Base-by-base conservation (phyloP, 2,329 filamentous ascomycete genomes). In the Colletotrichum coccodes region DNA sequence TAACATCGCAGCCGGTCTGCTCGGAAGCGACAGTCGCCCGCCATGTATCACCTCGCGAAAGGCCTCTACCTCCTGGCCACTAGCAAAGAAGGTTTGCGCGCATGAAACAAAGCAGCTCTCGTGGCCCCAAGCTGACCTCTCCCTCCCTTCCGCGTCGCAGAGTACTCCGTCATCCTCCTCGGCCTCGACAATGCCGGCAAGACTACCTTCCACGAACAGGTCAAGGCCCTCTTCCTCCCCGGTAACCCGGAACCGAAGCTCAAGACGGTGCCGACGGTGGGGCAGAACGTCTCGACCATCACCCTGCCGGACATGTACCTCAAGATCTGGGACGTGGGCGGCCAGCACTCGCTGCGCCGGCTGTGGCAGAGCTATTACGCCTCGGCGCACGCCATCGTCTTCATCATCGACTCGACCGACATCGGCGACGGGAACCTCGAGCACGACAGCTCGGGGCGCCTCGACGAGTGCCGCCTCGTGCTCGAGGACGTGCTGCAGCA, bases 141-240 rank as follows among this genome's bases (percentile, higher is more conserved):
- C 58, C 71, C 56, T 70, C 46, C 46, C 57, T n/a, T 26, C 34
- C 61, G 9, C 34, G 60, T 59, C 47, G 40, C 76, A 96, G 95
- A 98, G 85, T 98, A 98, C 86, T 98, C 95, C 26, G 94, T 98
- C 76, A 94, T 98, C 77, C 92, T 98, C 73, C 93, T 98, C 75
- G 96, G 96, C 71, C 93, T 98, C 77, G 96, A 98, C 86, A 98
- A 98, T 79, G 96, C 96, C 70, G 96, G 96, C 81, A 98, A 98
- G 86, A 98, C 96, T 46, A 98, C 96, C 30, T 95, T 98, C 78
- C 94, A 98, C 82, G 94, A 97, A 79, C 95, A 98, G 81, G 94
- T 98, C 81, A 98, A 97, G 83, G 89, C 94, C 62, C 87, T 97
- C 77, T 97, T 94, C 86, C 86, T 90, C 71, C 86, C 90, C 50